Conservation (phyloP, 768 basidiomycete genomes). For the Kwoniella pini region DNA sequence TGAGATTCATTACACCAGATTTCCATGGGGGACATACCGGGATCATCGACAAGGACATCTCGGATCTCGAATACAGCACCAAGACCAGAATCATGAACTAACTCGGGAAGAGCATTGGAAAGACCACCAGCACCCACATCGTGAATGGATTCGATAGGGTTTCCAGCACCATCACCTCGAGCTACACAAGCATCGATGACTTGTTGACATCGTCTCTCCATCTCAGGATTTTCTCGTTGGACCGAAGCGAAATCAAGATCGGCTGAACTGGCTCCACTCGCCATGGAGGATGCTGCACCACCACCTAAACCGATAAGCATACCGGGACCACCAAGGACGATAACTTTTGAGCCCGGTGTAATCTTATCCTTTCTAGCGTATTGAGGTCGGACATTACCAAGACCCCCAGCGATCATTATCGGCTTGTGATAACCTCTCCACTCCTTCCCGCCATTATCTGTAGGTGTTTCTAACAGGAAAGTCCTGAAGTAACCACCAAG, state of each 20-base stretch:
- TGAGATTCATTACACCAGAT: conserved; percentile 99
- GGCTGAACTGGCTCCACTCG: conserved; percentile 83
- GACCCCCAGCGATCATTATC: conserved; percentile 98
- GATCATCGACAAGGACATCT: conserved; percentile 86
- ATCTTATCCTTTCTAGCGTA: conserved; percentile 80
- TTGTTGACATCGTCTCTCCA: conserved; percentile 95
- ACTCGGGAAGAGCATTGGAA: conserved; percentile 93
- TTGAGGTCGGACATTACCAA: conserved; percentile 84
- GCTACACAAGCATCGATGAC: conserved; percentile 90
- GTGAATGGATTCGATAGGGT: conserved; percentile 92
- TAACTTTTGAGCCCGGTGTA: conserved; percentile 75
- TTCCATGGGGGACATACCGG: conserved; percentile 97
- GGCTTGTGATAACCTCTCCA: conserved; percentile 94
- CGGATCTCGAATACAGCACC: conserved; percentile 92
- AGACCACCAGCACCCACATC: conserved; percentile 97
- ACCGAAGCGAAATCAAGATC: conserved; percentile 97
- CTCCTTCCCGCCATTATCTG: conserved; percentile 58
- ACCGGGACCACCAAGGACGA: conserved; percentile 93
- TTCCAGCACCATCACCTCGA: conserved; percentile 59
- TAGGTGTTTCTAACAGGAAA: conserved; percentile 74
- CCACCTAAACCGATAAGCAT: conserved; percentile 96
- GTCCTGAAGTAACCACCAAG: conserved; percentile 93
- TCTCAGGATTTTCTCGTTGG: conserved; percentile 96
- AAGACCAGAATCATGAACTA: conserved; percentile 92
- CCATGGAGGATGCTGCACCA: conserved; percentile 92